A percentile compares a stretch with the other conserved stretches of the same genome.
Conservation (phyloP, 2,329 filamentous ascomycete species). For the Colletotrichum sp. region DNA sequence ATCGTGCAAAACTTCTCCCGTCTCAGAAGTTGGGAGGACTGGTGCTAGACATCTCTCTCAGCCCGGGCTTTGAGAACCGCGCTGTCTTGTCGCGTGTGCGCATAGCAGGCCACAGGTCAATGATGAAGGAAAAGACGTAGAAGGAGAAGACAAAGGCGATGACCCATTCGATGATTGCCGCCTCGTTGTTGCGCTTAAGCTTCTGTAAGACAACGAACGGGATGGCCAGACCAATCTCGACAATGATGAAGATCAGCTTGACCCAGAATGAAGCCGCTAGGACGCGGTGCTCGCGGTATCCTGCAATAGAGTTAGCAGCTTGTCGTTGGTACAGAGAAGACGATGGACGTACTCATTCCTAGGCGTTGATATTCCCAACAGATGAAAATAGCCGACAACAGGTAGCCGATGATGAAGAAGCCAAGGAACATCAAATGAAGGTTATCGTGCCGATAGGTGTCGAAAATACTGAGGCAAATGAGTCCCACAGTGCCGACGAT, state of each 20-base stretch:
- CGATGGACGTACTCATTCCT: constrained; percentile 64
- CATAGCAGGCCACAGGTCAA: constrained; percentile 85
- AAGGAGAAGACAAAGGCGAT: constrained; percentile 87
- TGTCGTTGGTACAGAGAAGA: background rate
- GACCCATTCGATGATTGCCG: constrained; percentile 80
- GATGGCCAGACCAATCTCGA: constrained; percentile 77
- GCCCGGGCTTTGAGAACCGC: constrained; percentile 14
- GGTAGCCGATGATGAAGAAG: constrained; percentile 86
- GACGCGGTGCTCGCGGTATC: constrained; percentile 76
- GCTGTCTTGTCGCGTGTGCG: constrained; percentile 53
- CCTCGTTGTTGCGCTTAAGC: constrained; percentile 62
- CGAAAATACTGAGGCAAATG: constrained; percentile 84
- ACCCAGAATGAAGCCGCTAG: constrained; percentile 84
- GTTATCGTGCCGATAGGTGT: constrained; percentile 71
- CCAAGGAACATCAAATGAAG: constrained; percentile 79
- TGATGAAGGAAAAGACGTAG: constrained; percentile 84
- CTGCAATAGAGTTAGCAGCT: constrained; percentile 32
- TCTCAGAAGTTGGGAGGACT: background rate
- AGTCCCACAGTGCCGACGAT: constrained; percentile 79
- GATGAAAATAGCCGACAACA: constrained; percentile 85
- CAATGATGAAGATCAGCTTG: constrained; percentile 83
- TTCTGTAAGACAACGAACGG: constrained; percentile 66
- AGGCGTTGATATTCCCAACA: constrained; percentile 91
- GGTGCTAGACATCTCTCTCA: background rate
- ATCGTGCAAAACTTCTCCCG: background rate